Percentiles rank a stretch among this genome's conserved stretches.
Conservation (phyloP, 1,139 yeast genomes). For the Yamadazyma sp. region DNA sequence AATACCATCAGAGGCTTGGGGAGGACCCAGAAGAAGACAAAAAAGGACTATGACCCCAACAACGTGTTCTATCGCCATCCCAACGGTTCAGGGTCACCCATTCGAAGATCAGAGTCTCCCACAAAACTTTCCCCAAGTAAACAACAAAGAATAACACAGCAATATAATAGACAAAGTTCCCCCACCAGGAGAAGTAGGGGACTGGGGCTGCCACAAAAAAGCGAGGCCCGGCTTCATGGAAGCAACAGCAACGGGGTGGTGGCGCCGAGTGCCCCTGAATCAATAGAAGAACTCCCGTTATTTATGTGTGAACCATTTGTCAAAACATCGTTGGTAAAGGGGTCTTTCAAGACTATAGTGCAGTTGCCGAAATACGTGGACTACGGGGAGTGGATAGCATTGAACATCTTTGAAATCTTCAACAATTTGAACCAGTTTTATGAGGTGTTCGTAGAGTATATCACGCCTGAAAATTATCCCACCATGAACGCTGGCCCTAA, state of each 20-base stretch:
- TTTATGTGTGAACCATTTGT: constrained; percentile 93
- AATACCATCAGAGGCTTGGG: constrained; percentile 61
- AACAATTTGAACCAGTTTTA: constrained; percentile 84
- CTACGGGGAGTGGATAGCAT: constrained; percentile 91
- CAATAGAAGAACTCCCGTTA: constrained; percentile 42
- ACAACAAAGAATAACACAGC: constrained; percentile 21
- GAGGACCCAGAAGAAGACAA: constrained; percentile 57
- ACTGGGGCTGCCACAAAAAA: constrained; percentile 16
- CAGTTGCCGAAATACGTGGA: constrained; percentile 95
- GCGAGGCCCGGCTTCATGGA: constrained; percentile 6
- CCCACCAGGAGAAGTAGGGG: constrained; percentile 30
- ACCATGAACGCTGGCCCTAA: constrained; percentile 96
- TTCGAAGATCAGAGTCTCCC: constrained; percentile 40
- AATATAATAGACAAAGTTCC: constrained; percentile 28
- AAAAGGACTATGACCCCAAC: constrained; percentile 38
- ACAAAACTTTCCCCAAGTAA: constrained; percentile 30
- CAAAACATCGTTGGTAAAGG: constrained; percentile 91
- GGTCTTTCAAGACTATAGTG: constrained; percentile 95
- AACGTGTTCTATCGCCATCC: constrained; percentile 35
- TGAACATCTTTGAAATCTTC: constrained; percentile 87
- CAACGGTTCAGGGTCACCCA: constrained; percentile 31
- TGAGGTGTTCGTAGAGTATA: constrained; percentile 84
- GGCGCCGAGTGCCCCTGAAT: constrained; percentile 5
- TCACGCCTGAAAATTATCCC: constrained; percentile 85
- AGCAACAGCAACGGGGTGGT: background rate